Conservation (phyloP, 116 monocot genomes). For the Zostera marina region DNA sequence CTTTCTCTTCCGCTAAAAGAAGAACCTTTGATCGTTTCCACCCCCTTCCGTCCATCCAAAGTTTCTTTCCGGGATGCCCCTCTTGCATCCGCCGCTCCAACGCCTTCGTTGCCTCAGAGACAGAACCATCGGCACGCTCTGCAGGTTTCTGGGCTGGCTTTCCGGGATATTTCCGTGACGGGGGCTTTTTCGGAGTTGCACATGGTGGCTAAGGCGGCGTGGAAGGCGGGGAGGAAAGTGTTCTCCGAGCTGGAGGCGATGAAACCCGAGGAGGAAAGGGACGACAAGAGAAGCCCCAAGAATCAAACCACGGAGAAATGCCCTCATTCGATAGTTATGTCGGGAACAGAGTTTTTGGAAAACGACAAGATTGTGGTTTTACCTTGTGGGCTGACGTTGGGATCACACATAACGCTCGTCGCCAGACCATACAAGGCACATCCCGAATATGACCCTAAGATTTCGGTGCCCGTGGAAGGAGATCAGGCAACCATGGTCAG, state of each 20-base stretch:
- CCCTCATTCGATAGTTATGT: slow-evolving; percentile 29
- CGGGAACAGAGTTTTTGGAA: slow-evolving; percentile 20
- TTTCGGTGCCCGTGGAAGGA: slow-evolving; percentile 19
- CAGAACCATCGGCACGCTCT: not conserved
- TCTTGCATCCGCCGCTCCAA: not conserved
- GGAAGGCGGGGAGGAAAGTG: slow-evolving; percentile 15
- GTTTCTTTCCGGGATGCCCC: not conserved
- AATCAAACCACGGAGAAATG: slow-evolving; percentile 21
- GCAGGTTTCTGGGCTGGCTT: slow-evolving; percentile 10
- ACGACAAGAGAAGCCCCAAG: not conserved
- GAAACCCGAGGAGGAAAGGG: slow-evolving; percentile 3
- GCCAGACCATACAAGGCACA: slow-evolving; percentile 38
- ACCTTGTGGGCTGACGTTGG: slow-evolving; percentile 59
- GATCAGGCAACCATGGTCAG: slow-evolving; percentile 35
- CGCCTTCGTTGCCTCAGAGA: not conserved
- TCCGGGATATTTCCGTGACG: not conserved
- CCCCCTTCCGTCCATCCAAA: slow-evolving; percentile 1
- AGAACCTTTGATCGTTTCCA: not conserved
- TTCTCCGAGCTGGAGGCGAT: slow-evolving; percentile 8
- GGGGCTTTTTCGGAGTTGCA: slow-evolving; percentile 29
- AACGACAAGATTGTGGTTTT: slow-evolving; percentile 29
- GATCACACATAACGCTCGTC: slow-evolving; percentile 55
- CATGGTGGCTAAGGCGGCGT: slow-evolving; percentile 20
- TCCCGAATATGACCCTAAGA: slow-evolving; percentile 36
- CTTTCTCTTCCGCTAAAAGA: slow-evolving; percentile 12